Conservation (phyloP, 73 alveolate genomes). For the Blepharisma stoltei region DNA sequence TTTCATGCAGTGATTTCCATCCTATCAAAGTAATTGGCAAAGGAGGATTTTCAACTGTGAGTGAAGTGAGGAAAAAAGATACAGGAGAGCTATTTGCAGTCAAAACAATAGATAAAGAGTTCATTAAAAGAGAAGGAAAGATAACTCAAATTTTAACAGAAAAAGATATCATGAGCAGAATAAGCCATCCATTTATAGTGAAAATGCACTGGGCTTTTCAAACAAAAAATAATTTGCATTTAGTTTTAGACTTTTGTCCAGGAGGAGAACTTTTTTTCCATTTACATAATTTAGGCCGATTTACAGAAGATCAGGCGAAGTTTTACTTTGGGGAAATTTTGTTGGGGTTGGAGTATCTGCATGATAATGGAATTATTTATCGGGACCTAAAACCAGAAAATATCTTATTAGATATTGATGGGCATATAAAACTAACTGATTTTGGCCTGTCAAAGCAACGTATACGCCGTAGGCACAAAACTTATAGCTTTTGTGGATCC, state of each 20-base stretch:
- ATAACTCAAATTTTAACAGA: slow-evolving; percentile 68
- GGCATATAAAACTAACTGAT: slow-evolving; percentile 44
- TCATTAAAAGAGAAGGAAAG: slow-evolving; percentile 45
- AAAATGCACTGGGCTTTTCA: slow-evolving; percentile 81
- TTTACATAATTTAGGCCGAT: slow-evolving; percentile 44
- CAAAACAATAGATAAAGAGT: slow-evolving; percentile 63
- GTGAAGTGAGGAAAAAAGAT: slow-evolving; percentile 57
- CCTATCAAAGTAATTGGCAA: slow-evolving; percentile 73
- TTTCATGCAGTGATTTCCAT: slow-evolving; percentile 39
- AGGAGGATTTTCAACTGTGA: slow-evolving; percentile 79
- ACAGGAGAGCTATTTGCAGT: slow-evolving; percentile 67
- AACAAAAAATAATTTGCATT: slow-evolving; percentile 47
- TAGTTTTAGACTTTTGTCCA: slow-evolving; percentile 50
- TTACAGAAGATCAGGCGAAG: slow-evolving; percentile 68
- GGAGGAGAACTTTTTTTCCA: slow-evolving; percentile 68
- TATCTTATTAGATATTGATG: slow-evolving; percentile 45
- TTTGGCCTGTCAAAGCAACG: slow-evolving; percentile 43
- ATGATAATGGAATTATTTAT: slow-evolving; percentile 56
- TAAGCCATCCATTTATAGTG: slow-evolving; percentile 67
- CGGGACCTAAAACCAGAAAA: slow-evolving; percentile 66
- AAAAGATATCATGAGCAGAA: slow-evolving; percentile 54
- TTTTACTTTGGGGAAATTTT: slow-evolving; percentile 56
- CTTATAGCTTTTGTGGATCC: slow-evolving; percentile 53
- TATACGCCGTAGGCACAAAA: slow-evolving; percentile 18
- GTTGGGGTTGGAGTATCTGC: slow-evolving; percentile 66